These are phyloP conservation scores for Linnemannia elongata DNA, from an alignment of 192 early-diverging fungal genomes.

Conservation along the genomic window DNA sequence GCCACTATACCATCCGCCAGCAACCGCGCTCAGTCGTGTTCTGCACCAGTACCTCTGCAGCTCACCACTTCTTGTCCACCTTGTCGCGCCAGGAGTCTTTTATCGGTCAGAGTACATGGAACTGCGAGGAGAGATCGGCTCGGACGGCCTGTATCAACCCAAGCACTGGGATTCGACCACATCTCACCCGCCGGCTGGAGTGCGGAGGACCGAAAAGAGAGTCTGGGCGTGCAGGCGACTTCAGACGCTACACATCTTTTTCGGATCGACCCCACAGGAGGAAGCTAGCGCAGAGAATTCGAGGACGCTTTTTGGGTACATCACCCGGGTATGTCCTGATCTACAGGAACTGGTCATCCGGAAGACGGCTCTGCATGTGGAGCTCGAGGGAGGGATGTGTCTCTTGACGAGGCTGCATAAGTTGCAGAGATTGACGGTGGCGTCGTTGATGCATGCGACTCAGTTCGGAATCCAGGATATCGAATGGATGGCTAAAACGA, in stretches of 20 bases:
- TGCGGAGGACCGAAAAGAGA: background rate
- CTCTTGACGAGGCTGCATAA: background rate
- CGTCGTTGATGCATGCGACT: slow-evolving; percentile 4
- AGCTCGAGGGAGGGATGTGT: background rate
- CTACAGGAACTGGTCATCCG: background rate
- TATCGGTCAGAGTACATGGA: slow-evolving; percentile 4
- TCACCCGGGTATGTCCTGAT: background rate
- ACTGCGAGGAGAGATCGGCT: background rate
- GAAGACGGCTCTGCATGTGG: background rate
- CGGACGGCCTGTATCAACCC: background rate
- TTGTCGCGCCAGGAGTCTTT: background rate
- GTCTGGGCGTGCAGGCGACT: background rate
- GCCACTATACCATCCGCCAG: background rate
- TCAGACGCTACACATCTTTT: background rate
- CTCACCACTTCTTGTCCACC: background rate
- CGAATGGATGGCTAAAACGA: background rate
- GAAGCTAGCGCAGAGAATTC: background rate
- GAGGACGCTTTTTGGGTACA: background rate
- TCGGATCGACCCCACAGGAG: slow-evolving; percentile 5
- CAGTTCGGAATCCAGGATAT: background rate
- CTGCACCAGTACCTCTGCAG: background rate
- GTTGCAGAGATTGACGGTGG: background rate
- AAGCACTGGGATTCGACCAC: background rate
- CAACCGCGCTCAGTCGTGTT: background rate
- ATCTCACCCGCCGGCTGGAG: background rate